Base-by-base conservation (phyloP, 192 early-diverging fungal genomes). In the Rhizoclosmatium sp. region DNA sequence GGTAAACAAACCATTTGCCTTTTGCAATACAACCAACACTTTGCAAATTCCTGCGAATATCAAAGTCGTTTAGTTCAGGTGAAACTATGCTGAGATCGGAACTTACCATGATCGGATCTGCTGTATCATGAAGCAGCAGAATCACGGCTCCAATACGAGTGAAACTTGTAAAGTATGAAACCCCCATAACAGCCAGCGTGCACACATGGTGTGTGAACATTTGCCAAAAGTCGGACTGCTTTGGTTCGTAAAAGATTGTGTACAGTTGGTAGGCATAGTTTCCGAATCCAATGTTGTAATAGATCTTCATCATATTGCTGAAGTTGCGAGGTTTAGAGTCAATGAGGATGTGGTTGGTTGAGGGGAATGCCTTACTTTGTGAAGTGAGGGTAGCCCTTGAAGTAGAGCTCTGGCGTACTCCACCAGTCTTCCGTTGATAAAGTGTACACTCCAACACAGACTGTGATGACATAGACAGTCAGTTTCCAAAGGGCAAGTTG, bases 51-150 rank as follows among this genome's bases (percentile, higher is more conserved):
- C 51, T 54, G 1, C 16, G 5, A 0, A 12, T 7, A 16, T 54
- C 31, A 31, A 31, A 31, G 31, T 31, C 31, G 31, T 31, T 31
- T 54, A 54, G 16, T 12, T 12, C 51, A 54, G 51, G 31, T 31
- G 31, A 31, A 31, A 31, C 31, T 54, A 54, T 54, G 5, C 51
- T 0, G 16, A 54, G 51, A 0, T 54, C 9, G 51, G 51, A 54
- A 54, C 51, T 12, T 0, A 54, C 87, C 87, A 88, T 83, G 59
- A 86, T 54, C 2, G 87, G 87, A 73, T 88, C 87, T 46, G 65
- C 23, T 2, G 77, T 12, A 58, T 88, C 87, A 64, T 88, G 87
- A 65, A 88, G 71, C 2, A 85, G 62, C 1, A 83, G 61, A 59
- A 86, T 84, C 51, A 82, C 80, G 16, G 48, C 77, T 4, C 87